Evolutionary conservation across 345 rosid species (phyloP).

Genomic region (Bruguiera sexangula): DNA sequence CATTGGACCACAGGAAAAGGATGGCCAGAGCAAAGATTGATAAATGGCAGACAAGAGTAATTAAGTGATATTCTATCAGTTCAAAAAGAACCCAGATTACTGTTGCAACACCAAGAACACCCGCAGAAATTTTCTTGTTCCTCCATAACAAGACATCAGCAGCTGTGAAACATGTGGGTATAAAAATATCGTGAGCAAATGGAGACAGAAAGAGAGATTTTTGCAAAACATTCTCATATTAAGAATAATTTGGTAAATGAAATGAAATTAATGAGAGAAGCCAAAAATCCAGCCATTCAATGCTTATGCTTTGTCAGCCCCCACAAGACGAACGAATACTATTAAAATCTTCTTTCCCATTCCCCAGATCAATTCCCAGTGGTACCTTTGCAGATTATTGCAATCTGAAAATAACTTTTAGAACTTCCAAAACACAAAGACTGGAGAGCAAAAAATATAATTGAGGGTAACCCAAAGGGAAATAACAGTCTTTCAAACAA

Average conservation of each 20-base stretch:
- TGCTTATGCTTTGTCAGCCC: too few species aligned
- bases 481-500: too few species aligned
- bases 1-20: constrained; percentile 29
- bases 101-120: constrained; percentile 26
- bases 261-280: not conserved
- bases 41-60: constrained; percentile 28
- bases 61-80: constrained; percentile 24
- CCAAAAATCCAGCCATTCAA: not conserved
- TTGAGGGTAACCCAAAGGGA: too few species aligned
- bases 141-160: constrained; percentile 34
- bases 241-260: not conserved
- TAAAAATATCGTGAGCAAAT: not conserved
- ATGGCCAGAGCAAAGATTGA: constrained; percentile 17
- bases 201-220: not conserved
- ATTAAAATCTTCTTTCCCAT: too few species aligned
- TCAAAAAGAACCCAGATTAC: constrained; percentile 27
- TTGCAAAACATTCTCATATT: not conserved
- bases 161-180: constrained; percentile 8
- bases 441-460: too few species aligned
- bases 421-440: too few species aligned
- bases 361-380: too few species aligned
- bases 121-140: constrained; percentile 26
- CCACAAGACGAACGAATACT: too few species aligned
- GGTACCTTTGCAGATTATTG: too few species aligned
- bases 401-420: too few species aligned